A percentile compares a stretch with the other conserved stretches of the same genome.
Evolutionary conservation across 2,329 filamentous ascomycete genomes (phyloP).

Genomic region (Akanthomyces dipterigenus): DNA sequence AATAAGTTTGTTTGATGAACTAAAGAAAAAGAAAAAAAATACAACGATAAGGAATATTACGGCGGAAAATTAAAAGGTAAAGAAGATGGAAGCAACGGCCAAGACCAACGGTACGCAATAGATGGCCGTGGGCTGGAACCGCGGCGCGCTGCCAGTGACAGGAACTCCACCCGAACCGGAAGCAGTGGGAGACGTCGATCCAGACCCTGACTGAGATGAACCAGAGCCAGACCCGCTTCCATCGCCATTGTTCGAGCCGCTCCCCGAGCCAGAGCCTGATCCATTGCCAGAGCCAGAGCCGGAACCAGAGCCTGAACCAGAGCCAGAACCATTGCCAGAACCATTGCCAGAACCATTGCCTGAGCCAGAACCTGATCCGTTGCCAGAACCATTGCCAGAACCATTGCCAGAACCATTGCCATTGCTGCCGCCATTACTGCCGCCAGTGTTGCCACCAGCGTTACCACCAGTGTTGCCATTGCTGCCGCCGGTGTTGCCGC

Average conservation of each 20-base stretch:
- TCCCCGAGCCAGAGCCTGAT: neutral
- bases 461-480: neutral
- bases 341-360: neutral
- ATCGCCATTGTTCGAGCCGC: too few species aligned
- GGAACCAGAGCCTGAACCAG: too few species aligned
- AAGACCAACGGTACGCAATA: neutral
- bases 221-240: neutral
- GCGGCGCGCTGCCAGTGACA: neutral
- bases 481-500: neutral
- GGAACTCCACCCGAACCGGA: neutral
- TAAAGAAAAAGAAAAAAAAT: neutral
- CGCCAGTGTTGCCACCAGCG: neutral
- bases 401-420: neutral
- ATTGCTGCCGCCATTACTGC: neutral
- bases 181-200: neutral
- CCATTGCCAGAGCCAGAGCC: neutral
- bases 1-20: too few species aligned
- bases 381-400: neutral
- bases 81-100: slow-evolving; percentile 1
- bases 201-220: neutral
- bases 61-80: neutral
- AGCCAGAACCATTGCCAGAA: neutral
- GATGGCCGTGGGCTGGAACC: neutral
- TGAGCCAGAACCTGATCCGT: neutral
- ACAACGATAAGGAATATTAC: neutral